A percentile compares a stretch with the other conserved stretches of the same genome.
Conservation (phyloP, 345 rosid species). For the Heritiera littoralis region DNA sequence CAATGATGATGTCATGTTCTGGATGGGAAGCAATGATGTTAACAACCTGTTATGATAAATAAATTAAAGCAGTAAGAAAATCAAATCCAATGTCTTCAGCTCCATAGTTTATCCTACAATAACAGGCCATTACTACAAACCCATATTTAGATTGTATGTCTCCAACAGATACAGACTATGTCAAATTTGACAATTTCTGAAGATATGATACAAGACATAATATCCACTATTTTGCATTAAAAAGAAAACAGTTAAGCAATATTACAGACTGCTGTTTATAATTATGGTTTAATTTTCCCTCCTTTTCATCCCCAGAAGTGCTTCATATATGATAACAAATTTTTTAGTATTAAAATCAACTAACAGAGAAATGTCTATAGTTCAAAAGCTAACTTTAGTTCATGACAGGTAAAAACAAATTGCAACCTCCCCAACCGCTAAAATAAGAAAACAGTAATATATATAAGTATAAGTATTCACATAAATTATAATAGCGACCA, state of each 20-base stretch:
- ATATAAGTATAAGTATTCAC: neutral
- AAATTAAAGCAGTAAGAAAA: slow-evolving; percentile 19
- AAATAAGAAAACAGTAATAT: neutral
- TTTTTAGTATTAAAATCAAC: neutral
- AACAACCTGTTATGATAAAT: slow-evolving; percentile 44
- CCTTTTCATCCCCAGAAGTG: neutral
- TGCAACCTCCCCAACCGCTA: neutral
- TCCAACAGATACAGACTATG: neutral
- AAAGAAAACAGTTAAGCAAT: neutral
- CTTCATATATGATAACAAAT: neutral
- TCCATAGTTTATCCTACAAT: slow-evolving; percentile 11
- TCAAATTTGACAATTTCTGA: neutral
- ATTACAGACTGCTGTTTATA: neutral
- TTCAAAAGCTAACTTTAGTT: neutral
- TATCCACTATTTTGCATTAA: neutral
- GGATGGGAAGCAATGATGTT: slow-evolving; percentile 70
- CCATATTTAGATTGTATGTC: neutral
- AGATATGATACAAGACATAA: neutral
- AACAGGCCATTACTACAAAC: neutral
- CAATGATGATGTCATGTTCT: slow-evolving; percentile 65
- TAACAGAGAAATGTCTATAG: neutral
- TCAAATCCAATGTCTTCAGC: slow-evolving; percentile 5
- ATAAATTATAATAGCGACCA: no score
- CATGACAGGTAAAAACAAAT: neutral
- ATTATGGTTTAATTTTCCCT: slow-evolving; percentile 5